Evolutionary conservation across 352 stramenopile species (phyloP).

Genomic region (Phytophthora megakarya): DNA sequence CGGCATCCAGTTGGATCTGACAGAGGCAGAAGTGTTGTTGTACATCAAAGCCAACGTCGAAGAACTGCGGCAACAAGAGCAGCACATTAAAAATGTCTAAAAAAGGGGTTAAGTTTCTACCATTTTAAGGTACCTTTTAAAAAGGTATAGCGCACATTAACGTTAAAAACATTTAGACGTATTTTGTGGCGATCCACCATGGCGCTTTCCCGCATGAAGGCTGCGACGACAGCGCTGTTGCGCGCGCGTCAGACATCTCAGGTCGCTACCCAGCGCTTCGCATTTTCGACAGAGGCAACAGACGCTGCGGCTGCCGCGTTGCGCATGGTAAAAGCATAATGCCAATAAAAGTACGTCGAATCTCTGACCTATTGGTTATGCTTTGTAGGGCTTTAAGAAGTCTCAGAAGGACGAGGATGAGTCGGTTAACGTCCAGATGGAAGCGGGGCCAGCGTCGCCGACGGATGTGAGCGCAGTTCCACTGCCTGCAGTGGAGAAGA

Average conservation of each 20-base stretch:
- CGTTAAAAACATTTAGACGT: neutral
- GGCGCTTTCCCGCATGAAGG: conserved; percentile 47
- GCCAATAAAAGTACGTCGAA: neutral
- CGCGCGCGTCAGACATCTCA: conserved; percentile 20
- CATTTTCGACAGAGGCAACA: conserved; percentile 71
- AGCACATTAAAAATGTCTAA: conserved; percentile 6
- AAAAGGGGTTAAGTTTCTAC: too few relatives aligned
- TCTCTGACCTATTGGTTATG: conserved; percentile 25
- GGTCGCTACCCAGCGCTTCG: conserved; percentile 19
- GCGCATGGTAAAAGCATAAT: conserved; percentile 53
- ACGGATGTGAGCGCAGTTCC: conserved; percentile 14
- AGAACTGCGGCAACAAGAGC: conserved; percentile 50
- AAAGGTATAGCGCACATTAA: too few relatives aligned
- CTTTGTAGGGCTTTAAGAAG: conserved; percentile 59
- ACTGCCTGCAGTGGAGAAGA: conserved; percentile 23
- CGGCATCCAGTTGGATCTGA: conserved; percentile 68
- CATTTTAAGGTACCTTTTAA: too few relatives aligned
- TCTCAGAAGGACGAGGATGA: conserved; percentile 44
- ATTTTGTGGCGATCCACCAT: conserved; percentile 38
- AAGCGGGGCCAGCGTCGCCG: neutral
- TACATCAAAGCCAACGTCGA: conserved; percentile 78
- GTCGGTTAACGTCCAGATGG: conserved; percentile 3
- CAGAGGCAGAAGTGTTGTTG: conserved; percentile 60
- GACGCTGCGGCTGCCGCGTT: conserved; percentile 71
- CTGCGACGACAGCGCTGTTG: conserved; percentile 42